A percentile compares a stretch with the other conserved stretches of the same genome.
These are phyloP conservation scores for Wickerhamomyces ciferrii DNA, from an alignment of 805 yeast species.

Conservation along the genomic window DNA sequence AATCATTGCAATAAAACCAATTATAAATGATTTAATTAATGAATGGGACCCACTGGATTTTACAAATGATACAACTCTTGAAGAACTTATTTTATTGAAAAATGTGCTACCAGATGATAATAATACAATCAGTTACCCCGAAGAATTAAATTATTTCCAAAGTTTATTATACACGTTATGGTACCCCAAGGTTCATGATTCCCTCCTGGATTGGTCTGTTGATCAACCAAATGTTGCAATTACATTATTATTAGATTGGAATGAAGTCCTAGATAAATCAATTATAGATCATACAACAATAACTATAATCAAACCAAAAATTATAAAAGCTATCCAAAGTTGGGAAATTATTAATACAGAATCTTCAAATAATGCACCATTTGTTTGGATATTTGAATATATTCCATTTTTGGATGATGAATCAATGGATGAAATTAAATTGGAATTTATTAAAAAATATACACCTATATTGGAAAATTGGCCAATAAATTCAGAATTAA, in stretches of 20 bases:
- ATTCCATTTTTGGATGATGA: conserved; percentile 22
- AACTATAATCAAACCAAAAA: conserved; percentile 31
- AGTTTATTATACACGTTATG: conserved; percentile 29
- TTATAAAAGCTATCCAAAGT: conserved; percentile 25
- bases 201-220: conserved; percentile 32
- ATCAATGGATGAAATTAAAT: conserved; percentile 12
- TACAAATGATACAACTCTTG: conserved; percentile 23
- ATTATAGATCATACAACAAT: conserved; percentile 24
- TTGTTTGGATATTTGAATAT: conserved; percentile 35
- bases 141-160: conserved; percentile 24
- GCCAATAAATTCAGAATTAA: too few relatives aligned
- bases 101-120: conserved; percentile 5
- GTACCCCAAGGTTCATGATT: conserved; percentile 26
- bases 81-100: conserved; percentile 24
- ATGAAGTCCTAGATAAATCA: conserved; percentile 25
- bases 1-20: conserved; percentile 18
- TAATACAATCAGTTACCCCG: background rate
- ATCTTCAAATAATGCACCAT: conserved; percentile 11
- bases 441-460: conserved; percentile 19
- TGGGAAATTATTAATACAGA: conserved; percentile 26
- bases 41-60: conserved; percentile 34
- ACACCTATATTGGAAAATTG: conserved; percentile 14
- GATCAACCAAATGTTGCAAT: conserved; percentile 34
- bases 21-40: conserved; percentile 13
- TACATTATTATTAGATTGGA: conserved; percentile 36